Percentiles rank a stretch among this genome's conserved stretches.
Conservation (phyloP, 1,284 basidiomycete genomes). For the Irpex sp. region DNA sequence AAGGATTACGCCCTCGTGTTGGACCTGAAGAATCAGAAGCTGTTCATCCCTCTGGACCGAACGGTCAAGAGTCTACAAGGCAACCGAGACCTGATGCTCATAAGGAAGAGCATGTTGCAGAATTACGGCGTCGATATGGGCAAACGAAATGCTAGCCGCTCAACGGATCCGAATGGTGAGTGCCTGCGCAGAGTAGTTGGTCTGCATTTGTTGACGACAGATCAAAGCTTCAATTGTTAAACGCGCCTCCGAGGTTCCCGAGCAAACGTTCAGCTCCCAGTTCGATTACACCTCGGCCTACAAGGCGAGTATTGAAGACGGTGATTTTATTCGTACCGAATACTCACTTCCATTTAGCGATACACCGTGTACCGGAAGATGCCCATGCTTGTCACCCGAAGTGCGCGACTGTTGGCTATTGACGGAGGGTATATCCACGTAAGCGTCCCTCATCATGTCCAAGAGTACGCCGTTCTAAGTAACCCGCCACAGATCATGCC, state of each 20-base stretch:
- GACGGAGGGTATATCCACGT: constrained; percentile 97
- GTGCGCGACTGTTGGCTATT: constrained; percentile 92
- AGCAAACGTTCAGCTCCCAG: constrained; percentile 60
- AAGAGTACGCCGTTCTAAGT: background rate
- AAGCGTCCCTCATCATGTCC: background rate
- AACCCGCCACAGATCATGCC: constrained; percentile 84
- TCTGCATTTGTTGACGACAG: background rate
- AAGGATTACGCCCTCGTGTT: constrained; percentile 87
- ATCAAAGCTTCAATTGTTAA: constrained; percentile 90
- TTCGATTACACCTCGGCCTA: constrained; percentile 83
- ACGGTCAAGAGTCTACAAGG: constrained; percentile 94
- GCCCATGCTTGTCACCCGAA: constrained; percentile 91
- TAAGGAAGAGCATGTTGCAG: constrained; percentile 83
- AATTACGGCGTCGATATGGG: constrained; percentile 73
- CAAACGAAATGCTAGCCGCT: constrained; percentile 61
- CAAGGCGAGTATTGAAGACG: constrained; percentile 61
- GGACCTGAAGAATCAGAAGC: constrained; percentile 75
- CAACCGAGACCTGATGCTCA: constrained; percentile 86
- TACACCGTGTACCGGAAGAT: constrained; percentile 96
- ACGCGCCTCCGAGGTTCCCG: constrained; percentile 82
- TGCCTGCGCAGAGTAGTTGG: constrained; percentile 9
- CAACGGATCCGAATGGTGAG: constrained; percentile 92
- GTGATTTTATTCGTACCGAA: background rate
- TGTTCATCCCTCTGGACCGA: constrained; percentile 94
- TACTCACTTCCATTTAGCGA: constrained; percentile 59